phyloP scores from a whole-genome alignment of 2,329 filamentous ascomycete species.

The Mycosphaerelloides madeirae region DNA sequence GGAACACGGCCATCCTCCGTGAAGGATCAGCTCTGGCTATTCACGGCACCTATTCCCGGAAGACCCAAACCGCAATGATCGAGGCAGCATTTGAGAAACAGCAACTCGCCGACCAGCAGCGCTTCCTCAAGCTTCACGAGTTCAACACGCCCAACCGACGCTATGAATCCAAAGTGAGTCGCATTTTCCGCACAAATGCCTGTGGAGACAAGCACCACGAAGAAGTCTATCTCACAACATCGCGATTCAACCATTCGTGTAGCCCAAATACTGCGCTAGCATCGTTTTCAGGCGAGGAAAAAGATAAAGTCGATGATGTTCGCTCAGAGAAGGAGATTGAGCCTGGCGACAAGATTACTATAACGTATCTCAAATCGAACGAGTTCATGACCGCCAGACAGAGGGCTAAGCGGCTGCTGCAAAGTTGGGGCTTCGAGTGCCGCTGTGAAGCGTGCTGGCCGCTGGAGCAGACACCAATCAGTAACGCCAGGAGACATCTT shows the following conservation, averaged over 20 bases:
- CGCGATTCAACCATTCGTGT: constrained; percentile 1
- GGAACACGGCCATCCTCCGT: background rate
- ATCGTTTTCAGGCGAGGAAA: too few relatives aligned
- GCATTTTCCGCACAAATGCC: background rate
- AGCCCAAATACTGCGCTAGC: background rate
- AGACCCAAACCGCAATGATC: too few relatives aligned
- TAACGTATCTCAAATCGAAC: background rate
- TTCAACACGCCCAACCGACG: background rate
- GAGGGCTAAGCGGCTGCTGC: background rate
- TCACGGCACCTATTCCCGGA: background rate
- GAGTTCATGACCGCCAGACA: background rate
- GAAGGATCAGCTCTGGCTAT: background rate
- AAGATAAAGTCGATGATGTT: too few relatives aligned
- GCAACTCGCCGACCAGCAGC: background rate
- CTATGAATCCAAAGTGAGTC: constrained; percentile 1
- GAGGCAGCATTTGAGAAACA: background rate
- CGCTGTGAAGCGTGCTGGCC: constrained; percentile 1
- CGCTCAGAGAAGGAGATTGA: background rate
- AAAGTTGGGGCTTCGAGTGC: background rate
- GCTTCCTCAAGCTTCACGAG: background rate
- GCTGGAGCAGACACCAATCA: background rate
- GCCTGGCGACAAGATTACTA: background rate
- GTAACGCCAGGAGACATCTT: background rate
- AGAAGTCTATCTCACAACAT: background rate
- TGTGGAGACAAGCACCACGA: background rate